Percentiles rank a stretch among this genome's conserved stretches.
These are phyloP conservation scores for Colletotrichum sp. DNA, from an alignment of 2,329 filamentous ascomycete genomes.

Conservation along the genomic window DNA sequence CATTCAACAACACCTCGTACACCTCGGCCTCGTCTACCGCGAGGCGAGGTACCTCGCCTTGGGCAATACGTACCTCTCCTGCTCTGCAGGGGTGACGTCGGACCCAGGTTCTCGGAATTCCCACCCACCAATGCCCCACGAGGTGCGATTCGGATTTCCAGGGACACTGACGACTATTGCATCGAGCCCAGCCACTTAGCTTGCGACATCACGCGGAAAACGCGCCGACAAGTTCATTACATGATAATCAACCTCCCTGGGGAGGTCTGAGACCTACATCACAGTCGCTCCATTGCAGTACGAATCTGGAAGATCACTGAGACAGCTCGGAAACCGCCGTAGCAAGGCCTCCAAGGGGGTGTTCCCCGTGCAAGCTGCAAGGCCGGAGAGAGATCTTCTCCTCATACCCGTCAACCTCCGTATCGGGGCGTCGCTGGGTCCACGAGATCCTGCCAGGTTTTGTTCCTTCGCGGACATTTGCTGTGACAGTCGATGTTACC, in stretches of 20 bases:
- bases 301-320: neutral
- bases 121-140: neutral
- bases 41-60: neutral
- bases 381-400: neutral
- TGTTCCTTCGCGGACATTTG: neutral
- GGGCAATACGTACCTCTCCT: neutral
- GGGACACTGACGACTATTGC: neutral
- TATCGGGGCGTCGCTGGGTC: neutral
- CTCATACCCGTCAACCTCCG: neutral
- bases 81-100: constrained; percentile 5
- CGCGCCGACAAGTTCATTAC: neutral
- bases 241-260: neutral
- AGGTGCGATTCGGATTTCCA: neutral
- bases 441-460: neutral
- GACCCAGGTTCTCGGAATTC: constrained; percentile 11
- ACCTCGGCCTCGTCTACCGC: neutral
- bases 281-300: neutral
- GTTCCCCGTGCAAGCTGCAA: neutral
- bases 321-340: neutral
- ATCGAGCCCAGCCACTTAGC: neutral
- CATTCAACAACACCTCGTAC: neutral
- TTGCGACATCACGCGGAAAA: neutral
- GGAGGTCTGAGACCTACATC: neutral
- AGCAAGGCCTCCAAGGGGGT: neutral
- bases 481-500: neutral